Percentiles rank a stretch among this genome's conserved stretches.
phyloP scores from a whole-genome alignment of 257 asterid species.

The Forsythia suspensa region DNA sequence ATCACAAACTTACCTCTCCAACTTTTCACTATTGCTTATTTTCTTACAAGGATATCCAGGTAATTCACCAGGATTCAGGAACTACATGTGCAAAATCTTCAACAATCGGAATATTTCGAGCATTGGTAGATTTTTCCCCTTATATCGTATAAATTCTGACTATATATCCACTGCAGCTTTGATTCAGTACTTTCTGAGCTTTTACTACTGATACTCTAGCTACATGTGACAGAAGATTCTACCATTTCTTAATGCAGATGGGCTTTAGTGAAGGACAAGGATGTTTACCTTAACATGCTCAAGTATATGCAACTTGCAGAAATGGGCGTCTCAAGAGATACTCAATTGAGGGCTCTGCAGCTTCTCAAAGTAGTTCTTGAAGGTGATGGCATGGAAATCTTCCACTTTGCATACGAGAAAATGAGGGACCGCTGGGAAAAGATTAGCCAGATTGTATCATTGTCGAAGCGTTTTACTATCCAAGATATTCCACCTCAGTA shows the following conservation, averaged over 20 bases:
- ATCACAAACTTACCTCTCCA: neutral
- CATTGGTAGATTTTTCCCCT: no score
- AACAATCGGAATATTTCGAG: neutral
- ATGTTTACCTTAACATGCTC: constrained; percentile 43
- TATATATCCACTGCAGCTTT: neutral
- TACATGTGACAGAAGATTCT: neutral
- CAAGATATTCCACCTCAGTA: constrained; percentile 52
- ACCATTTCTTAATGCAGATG: constrained; percentile 39
- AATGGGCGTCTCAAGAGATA: constrained; percentile 56
- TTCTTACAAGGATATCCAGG: neutral
- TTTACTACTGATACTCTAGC: neutral
- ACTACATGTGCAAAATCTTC: neutral
- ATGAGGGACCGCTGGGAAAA: constrained; percentile 64
- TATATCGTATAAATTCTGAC: no score
- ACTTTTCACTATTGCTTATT: no score
- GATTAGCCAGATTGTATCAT: constrained; percentile 37
- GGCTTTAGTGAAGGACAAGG: constrained; percentile 63
- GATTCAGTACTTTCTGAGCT: neutral
- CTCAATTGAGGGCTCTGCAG: constrained; percentile 62
- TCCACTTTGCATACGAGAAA: constrained; percentile 39
- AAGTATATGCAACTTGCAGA: constrained; percentile 29
- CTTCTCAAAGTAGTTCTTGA: constrained; percentile 41
- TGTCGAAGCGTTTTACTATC: constrained; percentile 45
- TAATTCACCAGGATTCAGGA: neutral
- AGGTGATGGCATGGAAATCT: constrained; percentile 44